These are phyloP conservation scores for Medicago lupulina DNA, from an alignment of 306 rosid genomes.

Conservation along the genomic window DNA sequence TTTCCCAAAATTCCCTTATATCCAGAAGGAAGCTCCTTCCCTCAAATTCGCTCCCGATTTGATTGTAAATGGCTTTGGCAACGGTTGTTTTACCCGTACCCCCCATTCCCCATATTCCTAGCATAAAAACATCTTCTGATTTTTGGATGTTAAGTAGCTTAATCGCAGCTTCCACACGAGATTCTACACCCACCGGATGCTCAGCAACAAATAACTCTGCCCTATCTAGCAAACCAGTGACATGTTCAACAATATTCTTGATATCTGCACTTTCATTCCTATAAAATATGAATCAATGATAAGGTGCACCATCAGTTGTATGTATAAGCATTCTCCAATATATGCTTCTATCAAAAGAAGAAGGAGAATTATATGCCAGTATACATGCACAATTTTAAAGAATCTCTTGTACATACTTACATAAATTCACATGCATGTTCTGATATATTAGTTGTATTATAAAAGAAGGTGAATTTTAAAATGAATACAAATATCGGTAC, in stretches of 20 bases:
- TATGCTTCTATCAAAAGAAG: too few relatives aligned
- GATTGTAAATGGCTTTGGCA: slow-evolving; percentile 9
- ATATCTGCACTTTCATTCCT: slow-evolving; percentile 13
- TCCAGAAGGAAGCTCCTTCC: slow-evolving; percentile 1
- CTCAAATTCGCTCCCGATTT: slow-evolving; percentile 4
- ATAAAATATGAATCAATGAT: background rate
- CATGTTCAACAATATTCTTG: background rate
- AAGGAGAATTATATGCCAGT: too few relatives aligned
- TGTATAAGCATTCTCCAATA: background rate
- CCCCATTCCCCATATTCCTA: slow-evolving; percentile 28
- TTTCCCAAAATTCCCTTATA: slow-evolving; percentile 8
- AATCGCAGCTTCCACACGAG: background rate
- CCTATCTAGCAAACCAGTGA: background rate
- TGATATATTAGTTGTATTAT: too few relatives aligned
- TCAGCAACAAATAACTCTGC: background rate
- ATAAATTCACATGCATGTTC: too few relatives aligned
- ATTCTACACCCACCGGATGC: slow-evolving; percentile 18
- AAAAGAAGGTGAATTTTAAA: background rate
- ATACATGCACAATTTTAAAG: background rate
- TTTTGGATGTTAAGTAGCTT: background rate
- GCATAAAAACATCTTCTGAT: background rate
- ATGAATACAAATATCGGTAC: background rate
- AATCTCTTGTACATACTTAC: too few relatives aligned
- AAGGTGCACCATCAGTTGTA: background rate
- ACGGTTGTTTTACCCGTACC: slow-evolving; percentile 3